phyloP scores from a whole-genome alignment of 106 monocot species.

The Hemerocallis citrina region DNA sequence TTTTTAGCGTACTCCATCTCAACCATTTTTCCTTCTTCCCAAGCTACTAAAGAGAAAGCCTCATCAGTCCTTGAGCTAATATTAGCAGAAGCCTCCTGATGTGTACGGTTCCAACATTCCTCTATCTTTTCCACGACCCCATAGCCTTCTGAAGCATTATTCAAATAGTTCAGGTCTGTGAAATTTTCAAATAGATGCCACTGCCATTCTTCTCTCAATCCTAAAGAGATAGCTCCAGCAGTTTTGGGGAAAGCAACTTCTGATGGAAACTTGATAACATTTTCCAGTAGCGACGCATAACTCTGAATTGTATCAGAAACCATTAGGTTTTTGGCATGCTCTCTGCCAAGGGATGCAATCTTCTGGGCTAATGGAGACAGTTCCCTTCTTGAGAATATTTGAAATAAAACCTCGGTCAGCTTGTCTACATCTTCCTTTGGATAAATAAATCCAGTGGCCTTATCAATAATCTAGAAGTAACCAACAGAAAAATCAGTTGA shows the following conservation, averaged over 20 bases:
- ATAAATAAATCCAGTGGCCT: constrained; percentile 65
- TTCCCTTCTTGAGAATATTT: constrained; percentile 47
- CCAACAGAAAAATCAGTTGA: constrained; percentile 2
- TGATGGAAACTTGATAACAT: constrained; percentile 67
- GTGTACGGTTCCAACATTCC: constrained; percentile 43
- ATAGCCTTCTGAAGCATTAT: constrained; percentile 14
- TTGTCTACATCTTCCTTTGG: constrained; percentile 55
- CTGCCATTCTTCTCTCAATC: constrained; percentile 63
- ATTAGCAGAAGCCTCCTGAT: constrained; percentile 21
- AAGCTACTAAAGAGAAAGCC: constrained; percentile 46
- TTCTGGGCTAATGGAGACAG: constrained; percentile 44
- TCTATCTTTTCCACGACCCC: constrained; percentile 52
- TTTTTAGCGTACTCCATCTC: constrained; percentile 43
- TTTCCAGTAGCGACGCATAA: constrained; percentile 68
- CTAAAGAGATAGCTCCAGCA: constrained; percentile 39
- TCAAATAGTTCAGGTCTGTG: constrained; percentile 12
- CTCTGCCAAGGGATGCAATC: constrained; percentile 51
- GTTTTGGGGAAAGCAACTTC: constrained; percentile 49
- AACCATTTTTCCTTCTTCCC: constrained; percentile 63
- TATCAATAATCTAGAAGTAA: constrained; percentile 52
- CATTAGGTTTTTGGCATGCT: constrained; percentile 64
- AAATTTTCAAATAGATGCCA: constrained; percentile 65
- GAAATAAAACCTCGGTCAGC: constrained; percentile 38
- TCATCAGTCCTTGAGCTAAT: constrained; percentile 31
- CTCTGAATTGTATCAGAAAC: constrained; percentile 66